Conservation (phyloP, 2,329 filamentous ascomycete genomes). For the Stemphylium beticola region DNA sequence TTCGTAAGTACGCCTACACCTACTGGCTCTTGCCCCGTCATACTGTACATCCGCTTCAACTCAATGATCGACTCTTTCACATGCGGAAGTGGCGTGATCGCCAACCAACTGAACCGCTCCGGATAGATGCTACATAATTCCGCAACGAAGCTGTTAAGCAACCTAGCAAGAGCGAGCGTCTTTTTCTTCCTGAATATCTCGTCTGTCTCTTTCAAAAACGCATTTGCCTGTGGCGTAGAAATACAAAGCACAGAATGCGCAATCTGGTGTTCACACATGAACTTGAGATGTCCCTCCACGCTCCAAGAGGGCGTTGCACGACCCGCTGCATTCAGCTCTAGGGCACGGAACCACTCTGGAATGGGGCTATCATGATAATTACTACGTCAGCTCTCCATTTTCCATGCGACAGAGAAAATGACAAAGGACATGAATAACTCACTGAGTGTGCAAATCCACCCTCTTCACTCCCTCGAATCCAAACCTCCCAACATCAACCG, state of each 20-base stretch:
- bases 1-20: conserved; percentile 45
- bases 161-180: conserved; percentile 40
- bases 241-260: conserved; percentile 39
- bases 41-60: conserved; percentile 29
- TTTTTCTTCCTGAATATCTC: conserved; percentile 19
- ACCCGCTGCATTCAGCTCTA: conserved; percentile 43
- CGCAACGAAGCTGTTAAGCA: conserved; percentile 44
- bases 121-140: conserved; percentile 35
- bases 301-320: conserved; percentile 44
- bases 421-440: neutral
- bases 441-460: conserved; percentile 47
- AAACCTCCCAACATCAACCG: neutral
- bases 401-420: neutral
- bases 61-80: conserved; percentile 38
- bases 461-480: conserved; percentile 28
- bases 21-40: conserved; percentile 37
- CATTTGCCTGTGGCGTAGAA: conserved; percentile 46
- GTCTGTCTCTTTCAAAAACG: conserved; percentile 30
- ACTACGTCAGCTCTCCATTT: neutral
- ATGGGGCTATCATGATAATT: conserved; percentile 25
- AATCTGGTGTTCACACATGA: conserved; percentile 42
- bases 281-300: conserved; percentile 33
- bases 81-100: conserved; percentile 40
- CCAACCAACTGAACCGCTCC: conserved; percentile 37
- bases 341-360: conserved; percentile 41